phyloP scores from a whole-genome alignment of 176 grass and related monocot species.

The Oryza glumipatula region DNA sequence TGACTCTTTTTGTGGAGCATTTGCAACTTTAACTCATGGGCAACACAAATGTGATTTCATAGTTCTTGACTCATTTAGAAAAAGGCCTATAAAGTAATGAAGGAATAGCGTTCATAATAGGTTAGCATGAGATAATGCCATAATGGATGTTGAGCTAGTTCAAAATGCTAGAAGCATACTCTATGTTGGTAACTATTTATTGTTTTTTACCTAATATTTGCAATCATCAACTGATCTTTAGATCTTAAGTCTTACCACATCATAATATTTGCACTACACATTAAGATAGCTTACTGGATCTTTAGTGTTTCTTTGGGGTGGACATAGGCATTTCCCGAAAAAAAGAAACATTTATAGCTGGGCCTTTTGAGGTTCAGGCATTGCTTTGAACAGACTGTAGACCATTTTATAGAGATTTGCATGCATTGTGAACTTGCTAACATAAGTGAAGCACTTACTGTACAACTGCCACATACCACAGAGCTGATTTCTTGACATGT shows the following conservation, averaged over 20 bases:
- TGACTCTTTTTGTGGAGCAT: slow-evolving; percentile 37
- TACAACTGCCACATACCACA: not conserved
- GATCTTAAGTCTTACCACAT: slow-evolving; percentile 3
- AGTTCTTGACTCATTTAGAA: not conserved
- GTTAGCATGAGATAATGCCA: not conserved
- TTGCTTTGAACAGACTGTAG: slow-evolving; percentile 11
- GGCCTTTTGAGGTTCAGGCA: slow-evolving; percentile 1
- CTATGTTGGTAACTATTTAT: not conserved
- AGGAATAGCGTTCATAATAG: slow-evolving; percentile 16
- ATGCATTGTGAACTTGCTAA: not conserved
- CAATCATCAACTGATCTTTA: not conserved
- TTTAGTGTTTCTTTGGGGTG: not conserved
- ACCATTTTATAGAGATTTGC: slow-evolving; percentile 16
- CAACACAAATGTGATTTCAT: slow-evolving; percentile 3
- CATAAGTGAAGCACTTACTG: not conserved
- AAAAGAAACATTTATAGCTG: not conserved
- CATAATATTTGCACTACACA: slow-evolving; percentile 18
- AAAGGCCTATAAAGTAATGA: not conserved
- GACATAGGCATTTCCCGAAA: not conserved
- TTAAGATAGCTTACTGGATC: too few relatives aligned
- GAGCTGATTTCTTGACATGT: slow-evolving; percentile 2
- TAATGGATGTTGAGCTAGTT: not conserved
- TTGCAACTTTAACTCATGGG: slow-evolving; percentile 28
- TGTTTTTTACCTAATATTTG: not conserved
- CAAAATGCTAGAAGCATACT: not conserved